These are phyloP conservation scores for Sugiyamaella neomexicana DNA, from an alignment of 1,139 yeast genomes.

Conservation along the genomic window DNA sequence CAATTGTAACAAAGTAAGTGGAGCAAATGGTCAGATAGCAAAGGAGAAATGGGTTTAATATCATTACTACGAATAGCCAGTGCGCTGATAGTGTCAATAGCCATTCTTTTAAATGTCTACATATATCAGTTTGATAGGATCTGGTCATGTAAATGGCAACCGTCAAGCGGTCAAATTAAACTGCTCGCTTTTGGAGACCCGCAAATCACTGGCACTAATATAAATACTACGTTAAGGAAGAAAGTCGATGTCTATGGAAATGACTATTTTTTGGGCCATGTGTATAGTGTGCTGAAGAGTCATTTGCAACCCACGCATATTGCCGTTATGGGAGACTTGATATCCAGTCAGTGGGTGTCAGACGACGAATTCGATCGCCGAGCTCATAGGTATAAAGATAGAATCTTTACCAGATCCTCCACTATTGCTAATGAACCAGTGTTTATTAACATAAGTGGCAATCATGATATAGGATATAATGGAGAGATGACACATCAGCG, in stretches of 20 bases:
- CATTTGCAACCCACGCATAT: conserved; percentile 75
- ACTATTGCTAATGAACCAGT: conserved; percentile 36
- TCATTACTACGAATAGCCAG: not conserved
- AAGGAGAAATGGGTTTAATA: conserved; percentile 8
- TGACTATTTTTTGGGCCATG: conserved; percentile 84
- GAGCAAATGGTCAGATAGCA: no score
- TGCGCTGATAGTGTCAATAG: not conserved
- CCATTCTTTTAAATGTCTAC: conserved; percentile 25
- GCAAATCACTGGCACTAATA: conserved; percentile 87
- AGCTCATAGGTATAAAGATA: conserved; percentile 62
- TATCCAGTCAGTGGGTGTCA: conserved; percentile 94
- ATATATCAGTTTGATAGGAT: conserved; percentile 29
- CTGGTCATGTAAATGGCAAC: conserved; percentile 35
- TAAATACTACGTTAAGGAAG: conserved; percentile 67
- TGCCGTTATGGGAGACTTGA: conserved; percentile 87
- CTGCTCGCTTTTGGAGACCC: conserved; percentile 88
- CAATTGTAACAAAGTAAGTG: no score
- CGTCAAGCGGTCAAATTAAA: conserved; percentile 27
- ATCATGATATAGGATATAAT: conserved; percentile 93
- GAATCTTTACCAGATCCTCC: conserved; percentile 34
- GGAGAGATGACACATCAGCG: conserved; percentile 96
- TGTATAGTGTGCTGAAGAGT: conserved; percentile 61
- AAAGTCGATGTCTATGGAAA: conserved; percentile 83
- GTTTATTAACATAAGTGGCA: conserved; percentile 83
- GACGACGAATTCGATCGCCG: conserved; percentile 83